phyloP scores from a whole-genome alignment of 2,329 filamentous ascomycete genomes.

The Nemania diffusa region DNA sequence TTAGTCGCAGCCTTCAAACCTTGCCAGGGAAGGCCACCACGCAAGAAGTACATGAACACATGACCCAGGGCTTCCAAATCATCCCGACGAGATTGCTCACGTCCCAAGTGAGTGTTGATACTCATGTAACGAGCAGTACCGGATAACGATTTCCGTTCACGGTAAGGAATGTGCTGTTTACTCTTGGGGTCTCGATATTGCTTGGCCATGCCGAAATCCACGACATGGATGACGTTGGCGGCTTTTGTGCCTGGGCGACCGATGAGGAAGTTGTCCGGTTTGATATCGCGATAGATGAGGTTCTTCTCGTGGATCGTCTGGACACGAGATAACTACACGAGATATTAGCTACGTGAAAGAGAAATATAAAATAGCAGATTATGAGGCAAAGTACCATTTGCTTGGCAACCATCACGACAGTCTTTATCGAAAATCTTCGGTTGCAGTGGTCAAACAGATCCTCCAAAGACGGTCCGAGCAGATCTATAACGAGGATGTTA shows the following conservation, averaged over 20 bases:
- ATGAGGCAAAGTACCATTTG: constrained; percentile 78
- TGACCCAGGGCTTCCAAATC: constrained; percentile 89
- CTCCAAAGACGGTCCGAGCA: constrained; percentile 93
- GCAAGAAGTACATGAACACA: constrained; percentile 79
- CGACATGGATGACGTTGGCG: constrained; percentile 98
- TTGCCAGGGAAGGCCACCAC: constrained; percentile 78
- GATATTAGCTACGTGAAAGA: constrained; percentile 16
- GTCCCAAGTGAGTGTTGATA: constrained; percentile 97
- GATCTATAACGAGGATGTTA: constrained; percentile 98
- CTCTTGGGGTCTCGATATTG: constrained; percentile 99
- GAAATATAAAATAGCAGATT: background rate
- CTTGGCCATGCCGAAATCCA: constrained; percentile 99
- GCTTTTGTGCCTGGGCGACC: constrained; percentile 90
- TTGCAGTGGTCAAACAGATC: constrained; percentile 98
- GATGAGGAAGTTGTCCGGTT: constrained; percentile 99
- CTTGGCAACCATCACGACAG: constrained; percentile 98
- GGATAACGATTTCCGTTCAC: constrained; percentile 95
- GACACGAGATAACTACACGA: constrained; percentile 80
- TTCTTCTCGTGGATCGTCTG: constrained; percentile 98
- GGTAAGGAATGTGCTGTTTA: constrained; percentile 98
- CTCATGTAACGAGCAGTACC: constrained; percentile 99
- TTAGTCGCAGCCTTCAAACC: constrained; percentile 78
- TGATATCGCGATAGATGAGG: constrained; percentile 98
- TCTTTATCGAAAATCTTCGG: constrained; percentile 94
- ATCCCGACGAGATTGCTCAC: constrained; percentile 95